Conservation (phyloP, 2,329 filamentous ascomycete species). For the Penicillium concentricum region DNA sequence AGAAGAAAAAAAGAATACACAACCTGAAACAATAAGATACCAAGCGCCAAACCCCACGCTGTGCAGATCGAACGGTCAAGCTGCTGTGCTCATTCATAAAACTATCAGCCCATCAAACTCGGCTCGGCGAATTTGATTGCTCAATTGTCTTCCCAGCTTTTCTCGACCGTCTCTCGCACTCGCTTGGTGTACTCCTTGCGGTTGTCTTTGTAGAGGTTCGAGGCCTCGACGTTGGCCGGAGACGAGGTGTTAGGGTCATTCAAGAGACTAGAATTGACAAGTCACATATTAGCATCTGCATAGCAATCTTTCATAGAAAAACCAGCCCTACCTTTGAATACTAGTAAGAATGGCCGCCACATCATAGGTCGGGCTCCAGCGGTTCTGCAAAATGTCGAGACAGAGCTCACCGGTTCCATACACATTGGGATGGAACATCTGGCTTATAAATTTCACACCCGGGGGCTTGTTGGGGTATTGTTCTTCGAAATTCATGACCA, state of each 20-base stretch:
- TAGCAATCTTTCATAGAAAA: not conserved
- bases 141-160: conserved; percentile 90
- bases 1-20: conserved; percentile 15
- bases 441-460: conserved; percentile 95
- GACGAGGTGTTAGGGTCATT: conserved; percentile 99
- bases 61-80: conserved; percentile 38
- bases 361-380: conserved; percentile 98
- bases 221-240: conserved; percentile 95
- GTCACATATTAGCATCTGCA: conserved; percentile 1
- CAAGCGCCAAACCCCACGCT: conserved; percentile 47
- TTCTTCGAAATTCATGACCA: conserved; percentile 99
- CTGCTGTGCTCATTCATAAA: conserved; percentile 11
- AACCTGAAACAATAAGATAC: conserved; percentile 16
- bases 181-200: conserved; percentile 93
- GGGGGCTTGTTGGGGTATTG: conserved; percentile 98
- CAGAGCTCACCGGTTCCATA: conserved; percentile 96
- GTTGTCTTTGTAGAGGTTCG: conserved; percentile 98
- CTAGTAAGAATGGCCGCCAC: conserved; percentile 95
- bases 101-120: conserved; percentile 14
- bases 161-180: conserved; percentile 94
- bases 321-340: conserved; percentile 77
- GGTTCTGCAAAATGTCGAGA: conserved; percentile 93
- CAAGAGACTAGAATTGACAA: conserved; percentile 63
- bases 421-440: conserved; percentile 99
- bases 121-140: conserved; percentile 2